These are phyloP conservation scores for Hypsizygus marmoreus DNA, from an alignment of 768 basidiomycete genomes.

Conservation along the genomic window DNA sequence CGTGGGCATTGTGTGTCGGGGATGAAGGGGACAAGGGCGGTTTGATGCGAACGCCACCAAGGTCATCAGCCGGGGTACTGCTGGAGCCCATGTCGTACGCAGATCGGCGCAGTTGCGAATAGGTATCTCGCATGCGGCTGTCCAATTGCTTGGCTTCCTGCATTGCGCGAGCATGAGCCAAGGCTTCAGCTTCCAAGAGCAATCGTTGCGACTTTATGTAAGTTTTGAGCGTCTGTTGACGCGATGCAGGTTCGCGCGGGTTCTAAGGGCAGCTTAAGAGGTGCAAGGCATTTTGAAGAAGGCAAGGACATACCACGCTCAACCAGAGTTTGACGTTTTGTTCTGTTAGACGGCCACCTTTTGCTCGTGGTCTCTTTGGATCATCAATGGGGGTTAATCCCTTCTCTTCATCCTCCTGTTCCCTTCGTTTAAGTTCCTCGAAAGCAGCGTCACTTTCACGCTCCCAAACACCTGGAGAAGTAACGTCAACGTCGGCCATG, in stretches of 20 bases:
- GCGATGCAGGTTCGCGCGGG: conserved; percentile 84
- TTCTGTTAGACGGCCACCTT: conserved; percentile 71
- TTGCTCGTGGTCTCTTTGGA: conserved; percentile 59
- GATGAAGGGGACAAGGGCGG: conserved; percentile 50
- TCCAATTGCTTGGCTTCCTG: conserved; percentile 78
- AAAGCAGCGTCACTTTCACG: conserved; percentile 83
- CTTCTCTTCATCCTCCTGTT: conserved; percentile 64
- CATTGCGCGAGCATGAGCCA: conserved; percentile 76
- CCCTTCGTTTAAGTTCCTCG: conserved; percentile 73
- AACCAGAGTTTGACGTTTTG: conserved; percentile 82
- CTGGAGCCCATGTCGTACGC: conserved; percentile 65
- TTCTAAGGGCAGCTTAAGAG: conserved; percentile 54
- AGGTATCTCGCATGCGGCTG: conserved; percentile 76
- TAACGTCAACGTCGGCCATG: conserved; percentile 93
- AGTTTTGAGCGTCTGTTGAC: conserved; percentile 75
- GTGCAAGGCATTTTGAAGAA: conserved; percentile 2
- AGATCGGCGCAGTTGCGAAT: conserved; percentile 77
- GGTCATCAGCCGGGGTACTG: conserved; percentile 53
- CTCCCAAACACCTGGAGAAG: conserved; percentile 86
- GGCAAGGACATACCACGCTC: conserved; percentile 57
- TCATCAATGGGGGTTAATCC: conserved; percentile 52
- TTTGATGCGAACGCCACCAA: conserved; percentile 70
- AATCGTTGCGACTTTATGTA: conserved; percentile 84
- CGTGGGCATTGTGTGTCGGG: conserved; percentile 40
- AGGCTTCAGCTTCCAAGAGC: conserved; percentile 79